Base-by-base conservation (phyloP, 2,329 filamentous ascomycete genomes). In the Botrytis cinerea region DNA sequence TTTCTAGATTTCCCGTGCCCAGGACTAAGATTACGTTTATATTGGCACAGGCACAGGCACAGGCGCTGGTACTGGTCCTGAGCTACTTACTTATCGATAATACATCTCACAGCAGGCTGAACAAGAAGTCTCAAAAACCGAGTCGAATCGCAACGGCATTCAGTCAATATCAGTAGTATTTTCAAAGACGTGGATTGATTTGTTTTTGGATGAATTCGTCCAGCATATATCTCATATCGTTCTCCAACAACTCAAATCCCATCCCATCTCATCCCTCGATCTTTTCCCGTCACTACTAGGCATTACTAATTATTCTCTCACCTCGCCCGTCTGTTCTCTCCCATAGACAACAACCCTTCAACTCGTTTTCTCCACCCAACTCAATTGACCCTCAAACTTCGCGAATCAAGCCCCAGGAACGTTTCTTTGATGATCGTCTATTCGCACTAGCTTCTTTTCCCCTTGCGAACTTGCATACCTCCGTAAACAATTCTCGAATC, bases 401-500 rank as follows among this genome's bases (percentile, higher is more conserved):
- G 35, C 38, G 48, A 69, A 69, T 69, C 66, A 69, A 69, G 38
- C 66, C 57, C n/a, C n/a, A 69, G 66, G 66, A 45, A 69, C 48
- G 66, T 69, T 69, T 57, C 48, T 57, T 69, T 69, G 28, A 57
- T 57, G 48, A 69, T 69, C 66, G 66, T 69, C 66, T 69, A 69
- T 69, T 69, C 48, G n/a, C 66, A 59, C 66, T 69, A 69, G 66
- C 51, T 69, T 69, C 38, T 25, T 69, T 69, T 57, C 35, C 66
- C 66, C 66, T 69, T 69, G 66, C 66, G 38, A 69, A 69, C 66
- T 69, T 57, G 51, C 66, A 57, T 69, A 57, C 66, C 66, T 69
- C 66, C 66, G 66, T 69, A 57, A 51, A 69, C 66, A 69, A 69
- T 69, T 69, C 66, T 69, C 66, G 66, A 69, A 69, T 43, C 66